Base-by-base conservation (phyloP, 495 filamentous ascomycete genomes). In the Aspergillus diversus region DNA sequence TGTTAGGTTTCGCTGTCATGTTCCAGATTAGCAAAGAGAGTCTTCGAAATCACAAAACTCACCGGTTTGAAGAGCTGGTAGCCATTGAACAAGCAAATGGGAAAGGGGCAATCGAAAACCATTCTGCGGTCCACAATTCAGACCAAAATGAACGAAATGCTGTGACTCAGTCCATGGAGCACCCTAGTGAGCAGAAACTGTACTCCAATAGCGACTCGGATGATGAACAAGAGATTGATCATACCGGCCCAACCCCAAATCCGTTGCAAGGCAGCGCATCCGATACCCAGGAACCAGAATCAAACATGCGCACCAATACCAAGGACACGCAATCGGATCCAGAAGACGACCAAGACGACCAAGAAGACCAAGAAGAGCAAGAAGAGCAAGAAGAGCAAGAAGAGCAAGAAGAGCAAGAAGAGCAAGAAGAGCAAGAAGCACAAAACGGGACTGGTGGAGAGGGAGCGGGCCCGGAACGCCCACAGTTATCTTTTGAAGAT, bases 1-100 rank as follows among this genome's bases (percentile, higher is more conserved):
- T 96, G 37, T 80, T 99, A 46, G 95, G 95, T 0, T 91, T 97
- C 71, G 92, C 84, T 5, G 83, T 97, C 46, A 79, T 97, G 73
- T 99, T 95, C 72, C 89, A 85, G 71, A 84, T 99, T 57, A 96
- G 92, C 69, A 91, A 96, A 63, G 90, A 95, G 62, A 96, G 92
- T 70, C 90, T 91, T 68, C 82, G 79, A 33, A 88, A 86, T 54
- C 93, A 97, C 76, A 82, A 87, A 35, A 92, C 88, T 72, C 82
- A 87, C 52, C 46, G 57, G 5, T 60, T 62, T 27, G 72, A 71
- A 33, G 83, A 85, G 64, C 63, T 65, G 7, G 61, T 33, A 16
- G 58, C 61, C 9, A 16, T 27, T 34, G 47, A 66, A 7, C 31
- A 43, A 60, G 59, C 57, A 31, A 39, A 51, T 11, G 34, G 13